A percentile compares a stretch with the other conserved stretches of the same genome.
Conservation (phyloP, 2,329 filamentous ascomycete genomes). For the Phoma sp. region DNA sequence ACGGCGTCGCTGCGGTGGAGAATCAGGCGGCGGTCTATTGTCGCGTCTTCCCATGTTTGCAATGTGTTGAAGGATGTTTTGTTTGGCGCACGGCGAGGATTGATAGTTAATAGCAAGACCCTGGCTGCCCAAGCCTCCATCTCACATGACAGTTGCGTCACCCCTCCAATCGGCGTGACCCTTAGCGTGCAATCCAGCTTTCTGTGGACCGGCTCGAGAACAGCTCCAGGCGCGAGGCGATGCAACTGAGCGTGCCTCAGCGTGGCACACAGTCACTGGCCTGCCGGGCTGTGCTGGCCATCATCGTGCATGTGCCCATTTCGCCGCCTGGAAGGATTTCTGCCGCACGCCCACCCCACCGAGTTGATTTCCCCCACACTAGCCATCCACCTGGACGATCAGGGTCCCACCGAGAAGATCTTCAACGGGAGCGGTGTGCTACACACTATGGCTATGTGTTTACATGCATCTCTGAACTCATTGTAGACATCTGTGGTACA, state of each 20-base stretch:
- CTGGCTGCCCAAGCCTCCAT: conserved; percentile 11
- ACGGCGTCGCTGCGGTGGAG: conserved; percentile 27
- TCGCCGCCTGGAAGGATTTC: conserved; percentile 11
- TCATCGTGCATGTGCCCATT: conserved; percentile 11
- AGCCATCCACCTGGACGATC: conserved; percentile 1
- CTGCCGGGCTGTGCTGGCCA: conserved; percentile 10
- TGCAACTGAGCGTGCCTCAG: not conserved
- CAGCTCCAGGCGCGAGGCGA: conserved; percentile 1
- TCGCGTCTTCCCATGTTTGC: conserved; percentile 30
- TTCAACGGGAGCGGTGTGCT: not conserved
- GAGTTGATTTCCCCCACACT: not conserved
- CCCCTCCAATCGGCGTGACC: conserved; percentile 20
- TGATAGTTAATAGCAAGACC: conserved; percentile 13
- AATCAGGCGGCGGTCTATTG: conserved; percentile 21
- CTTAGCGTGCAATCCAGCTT: conserved; percentile 9
- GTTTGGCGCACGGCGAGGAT: conserved; percentile 1
- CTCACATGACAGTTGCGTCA: conserved; percentile 21
- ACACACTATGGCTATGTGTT: not conserved
- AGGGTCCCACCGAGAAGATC: not conserved
- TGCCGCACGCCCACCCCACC: not conserved
- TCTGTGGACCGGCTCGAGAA: conserved; percentile 16
- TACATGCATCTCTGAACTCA: not conserved
- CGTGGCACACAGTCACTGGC: conserved; percentile 17
- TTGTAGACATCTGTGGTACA: not conserved
- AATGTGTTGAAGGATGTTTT: conserved; percentile 1